Base-by-base conservation (phyloP, 1,139 yeast species). In the Kurtzmaniella quercitrusa region DNA sequence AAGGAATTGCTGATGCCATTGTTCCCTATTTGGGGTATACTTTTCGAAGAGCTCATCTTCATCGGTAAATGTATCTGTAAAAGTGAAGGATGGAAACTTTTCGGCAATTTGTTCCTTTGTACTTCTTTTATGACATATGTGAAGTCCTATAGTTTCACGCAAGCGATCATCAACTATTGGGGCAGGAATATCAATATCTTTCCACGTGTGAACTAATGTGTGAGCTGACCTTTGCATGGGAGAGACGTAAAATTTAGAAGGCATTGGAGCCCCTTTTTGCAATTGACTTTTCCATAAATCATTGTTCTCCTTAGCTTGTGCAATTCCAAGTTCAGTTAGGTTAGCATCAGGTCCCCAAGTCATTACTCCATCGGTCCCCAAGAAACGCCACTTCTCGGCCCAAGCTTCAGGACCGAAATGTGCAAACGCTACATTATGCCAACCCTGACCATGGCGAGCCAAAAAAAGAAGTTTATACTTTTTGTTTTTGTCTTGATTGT, bases 391-490 rank as follows among this genome's bases (percentile, higher is more conserved):
- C 48, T 80, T 73, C 1, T 56, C 59, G 51, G 76, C 71, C 91
- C 91, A 84, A 18, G 60, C 76, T 12, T 69, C 61, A 33, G 68
- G 59, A 12, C 88, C 84, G 55, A 81, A 82, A 47, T 74, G 73
- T 21, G 64, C 65, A 38, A 77, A 76, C 2, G 83, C 87, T 18
- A 74, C 64, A 51, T 86, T 86, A 55, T 85, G 93, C 60, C 68
- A 78, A 0, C 94, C 94, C 60, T 85, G 86, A 6, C 94, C 94
- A 54, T 86, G 94, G 46, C 95, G 69, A 1, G 87, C 89, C 41
- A 83, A 64, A 42, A 80, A 72, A 5, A 84, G 49, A 36, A 84
- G 56, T 56, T 83, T 84, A 57, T 82, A 80, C 18, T 55, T 55
- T 28, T 61, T 72, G 42, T 71, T 63, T 1, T 41, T 49, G 14